phyloP scores from a whole-genome alignment of 345 rosid species.

The Dipteronia sinensis region DNA sequence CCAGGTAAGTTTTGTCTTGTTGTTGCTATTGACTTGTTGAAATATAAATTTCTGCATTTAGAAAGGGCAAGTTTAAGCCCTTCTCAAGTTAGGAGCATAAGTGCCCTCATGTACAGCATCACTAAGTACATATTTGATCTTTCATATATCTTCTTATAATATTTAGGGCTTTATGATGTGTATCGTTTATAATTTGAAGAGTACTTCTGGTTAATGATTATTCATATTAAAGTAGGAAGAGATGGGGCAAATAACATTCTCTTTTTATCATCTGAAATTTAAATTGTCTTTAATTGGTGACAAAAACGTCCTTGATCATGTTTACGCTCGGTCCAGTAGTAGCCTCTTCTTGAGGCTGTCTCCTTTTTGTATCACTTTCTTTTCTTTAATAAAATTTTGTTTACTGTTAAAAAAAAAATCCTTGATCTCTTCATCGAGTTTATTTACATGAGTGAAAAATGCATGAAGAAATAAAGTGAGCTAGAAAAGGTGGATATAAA shows the following conservation, averaged over 20 bases:
- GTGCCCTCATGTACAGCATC: neutral
- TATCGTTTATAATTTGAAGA: neutral
- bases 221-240: neutral
- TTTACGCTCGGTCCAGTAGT: neutral
- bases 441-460: no score
- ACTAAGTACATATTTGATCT: neutral
- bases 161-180: neutral
- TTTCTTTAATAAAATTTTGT: neutral
- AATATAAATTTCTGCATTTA: constrained; percentile 5
- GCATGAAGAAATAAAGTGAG: neutral
- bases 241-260: neutral
- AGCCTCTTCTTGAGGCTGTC: neutral
- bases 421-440: no score
- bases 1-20: constrained; percentile 51
- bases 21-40: constrained; percentile 7
- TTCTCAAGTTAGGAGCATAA: constrained; percentile 4
- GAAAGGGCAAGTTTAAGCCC: constrained; percentile 6
- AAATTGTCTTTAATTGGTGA: neutral
- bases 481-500: neutral
- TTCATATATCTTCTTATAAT: neutral
- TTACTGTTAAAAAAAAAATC: neutral
- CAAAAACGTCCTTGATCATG: neutral
- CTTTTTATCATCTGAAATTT: neutral
- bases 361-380: neutral
- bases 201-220: neutral